Conservation (phyloP, 768 basidiomycete genomes). For the Rossbeevera mucosa region DNA sequence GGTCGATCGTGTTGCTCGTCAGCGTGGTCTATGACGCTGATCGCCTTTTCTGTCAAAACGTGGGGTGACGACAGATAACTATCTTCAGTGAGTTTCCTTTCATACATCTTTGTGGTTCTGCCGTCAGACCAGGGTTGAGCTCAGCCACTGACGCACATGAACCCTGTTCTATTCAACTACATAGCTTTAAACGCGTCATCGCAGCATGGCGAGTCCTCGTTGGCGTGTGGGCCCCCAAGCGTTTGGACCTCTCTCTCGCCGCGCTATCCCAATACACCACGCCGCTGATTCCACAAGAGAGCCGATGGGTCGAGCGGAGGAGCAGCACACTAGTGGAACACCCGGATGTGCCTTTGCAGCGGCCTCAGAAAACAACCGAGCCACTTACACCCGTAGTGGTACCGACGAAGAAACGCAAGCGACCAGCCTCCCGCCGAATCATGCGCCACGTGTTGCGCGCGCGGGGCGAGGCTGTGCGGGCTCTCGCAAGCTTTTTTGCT, state of each 20-base stretch:
- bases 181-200: constrained; percentile 77
- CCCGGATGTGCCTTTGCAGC: constrained; percentile 5
- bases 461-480: constrained; percentile 76
- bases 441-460: constrained; percentile 87
- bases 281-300: constrained; percentile 61
- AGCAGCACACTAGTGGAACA: constrained; percentile 27
- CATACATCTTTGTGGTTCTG: not conserved
- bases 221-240: constrained; percentile 87
- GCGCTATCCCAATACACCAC: constrained; percentile 71
- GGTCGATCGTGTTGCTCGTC: constrained; percentile 33
- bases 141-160: constrained; percentile 18
- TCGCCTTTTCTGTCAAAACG: not conserved
- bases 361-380: constrained; percentile 22
- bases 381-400: constrained; percentile 28
- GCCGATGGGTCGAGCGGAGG: constrained; percentile 62
- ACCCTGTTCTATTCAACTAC: constrained; percentile 2
- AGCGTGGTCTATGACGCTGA: constrained; percentile 22
- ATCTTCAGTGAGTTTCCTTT: constrained; percentile 58
- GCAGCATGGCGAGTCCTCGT: constrained; percentile 97
- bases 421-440: constrained; percentile 75
- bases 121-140: constrained; percentile 12
- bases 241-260: constrained; percentile 74
- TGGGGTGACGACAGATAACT: constrained; percentile 48
- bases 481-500: constrained; percentile 68
- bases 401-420: constrained; percentile 24